Base-by-base conservation (phyloP, 1,284 basidiomycete genomes). In the Hypsizygus ulmarius region DNA sequence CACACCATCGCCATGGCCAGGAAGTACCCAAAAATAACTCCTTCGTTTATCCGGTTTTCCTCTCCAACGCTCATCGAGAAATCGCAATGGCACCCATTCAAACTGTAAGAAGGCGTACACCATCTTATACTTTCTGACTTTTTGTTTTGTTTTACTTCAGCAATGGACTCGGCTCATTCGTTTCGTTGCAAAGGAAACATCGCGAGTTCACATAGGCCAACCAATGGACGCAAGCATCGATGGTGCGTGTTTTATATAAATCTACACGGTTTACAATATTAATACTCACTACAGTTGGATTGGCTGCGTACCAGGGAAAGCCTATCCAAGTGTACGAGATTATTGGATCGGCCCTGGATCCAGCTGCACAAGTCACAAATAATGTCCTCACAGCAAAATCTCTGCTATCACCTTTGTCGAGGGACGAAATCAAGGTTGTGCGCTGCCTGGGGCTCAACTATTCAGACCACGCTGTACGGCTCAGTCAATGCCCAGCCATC, bases 401-500 rank as follows among this genome's bases (percentile, higher is more conserved):
- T 33, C 77, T 93, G 16, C 75, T 93, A 11, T 68, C 82, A 1
- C 90, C 90, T 4, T 73, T 93, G 25, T 73, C 81, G 2, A 71
- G 78, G 47, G 74, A 84, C 52, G 72, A 87, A 59, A 70, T 88
- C 55, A 78, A 77, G 49, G 65, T 84, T 3, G 87, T 91, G 39
- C 78, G 90, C 10, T 90, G 88, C 60, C 68, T 93, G 11, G 90
- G 90, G 0, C 69, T 91, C 33, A 92, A 93, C 64, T 93, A 92
- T 60, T 76, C 77, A 15, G 85, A 89, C 49, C 87, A 90, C 66
- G 87, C 87, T 3, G 85, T 87, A 57, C 36, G 81, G 71, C n/a
- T 44, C 18, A 30, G 34, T 15, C n/a, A 16, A n/a, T 35, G 19
- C 40, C 45, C 27, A 28, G 44, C 10, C 19, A 46, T 10, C 21